Base-by-base conservation (phyloP, 106 monocot species). In the Narthecium ossifragum region DNA sequence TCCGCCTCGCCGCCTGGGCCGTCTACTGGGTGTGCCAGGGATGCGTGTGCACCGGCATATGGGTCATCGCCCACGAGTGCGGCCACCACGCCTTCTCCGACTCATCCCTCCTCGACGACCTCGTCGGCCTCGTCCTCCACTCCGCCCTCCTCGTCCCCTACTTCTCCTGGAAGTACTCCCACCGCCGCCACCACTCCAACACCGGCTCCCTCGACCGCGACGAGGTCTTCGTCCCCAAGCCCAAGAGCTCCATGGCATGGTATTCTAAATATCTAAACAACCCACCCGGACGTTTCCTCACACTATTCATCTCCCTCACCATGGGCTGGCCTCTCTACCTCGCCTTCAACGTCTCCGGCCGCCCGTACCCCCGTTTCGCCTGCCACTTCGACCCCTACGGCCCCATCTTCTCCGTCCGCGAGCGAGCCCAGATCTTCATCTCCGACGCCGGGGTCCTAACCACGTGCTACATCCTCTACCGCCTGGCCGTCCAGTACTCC, bases 31-130 rank as follows among this genome's bases (percentile, higher is more conserved):
- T 32, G 24, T 34, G 31, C 30, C 85, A 93, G 57, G 93, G 93
- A 20, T 80, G 88, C 68, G 55, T 83, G 18, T 52, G 77, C 32
- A 85, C 82, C 25, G 93, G 82, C 5, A 48, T 85, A 21, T 93
- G 88, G 93, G 88, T 93, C 65, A 77, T 89, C 55, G 93, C 85
- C 13, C 93, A 93, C 59, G 93, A 93, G 61, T 93, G 88, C 60
- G 82, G 88, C 33, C 88, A 93, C 75, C 88, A 93, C 50, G 88
- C 88, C 39, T 93, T 94, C 79, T 83, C 82, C 23, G 82, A 81
- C 54, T 85, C 60, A 59, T 24, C 65, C 14, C 57, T 82, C 31
- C 70, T 94, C 9, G 82, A 89, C 59, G 80, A 94, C 63, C 1
- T 61, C 26, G 89, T 85, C 29, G 88, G 93, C 18, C 63, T 94